These are phyloP conservation scores for Amauroascus verrucosus DNA, from an alignment of 2,329 filamentous ascomycete genomes.

Conservation along the genomic window DNA sequence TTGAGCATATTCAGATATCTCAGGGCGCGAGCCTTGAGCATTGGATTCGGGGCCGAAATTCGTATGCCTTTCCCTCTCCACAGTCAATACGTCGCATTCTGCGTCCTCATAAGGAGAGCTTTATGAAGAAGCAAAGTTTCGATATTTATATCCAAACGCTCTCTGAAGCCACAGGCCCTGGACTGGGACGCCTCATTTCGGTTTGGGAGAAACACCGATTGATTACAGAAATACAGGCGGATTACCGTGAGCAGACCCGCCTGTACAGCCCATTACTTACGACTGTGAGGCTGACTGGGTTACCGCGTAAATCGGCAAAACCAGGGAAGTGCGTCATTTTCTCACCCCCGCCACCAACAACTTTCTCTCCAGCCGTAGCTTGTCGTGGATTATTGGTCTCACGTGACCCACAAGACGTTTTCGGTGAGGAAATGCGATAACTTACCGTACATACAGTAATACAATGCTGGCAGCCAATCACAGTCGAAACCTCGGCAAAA, in stretches of 20 bases:
- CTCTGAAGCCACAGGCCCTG: neutral
- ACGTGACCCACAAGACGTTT: constrained; percentile 3
- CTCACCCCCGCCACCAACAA: neutral
- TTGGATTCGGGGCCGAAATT: too few species aligned
- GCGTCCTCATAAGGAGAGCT: neutral
- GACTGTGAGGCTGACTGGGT: constrained; percentile 3
- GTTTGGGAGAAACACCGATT: neutral
- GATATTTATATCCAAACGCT: neutral
- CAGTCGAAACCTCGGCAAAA: neutral
- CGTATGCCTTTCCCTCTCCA: neutral
- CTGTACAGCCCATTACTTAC: neutral
- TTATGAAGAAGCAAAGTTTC: neutral
- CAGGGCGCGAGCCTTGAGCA: too few species aligned
- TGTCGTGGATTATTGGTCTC: neutral
- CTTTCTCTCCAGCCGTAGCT: neutral
- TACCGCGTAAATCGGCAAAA: neutral
- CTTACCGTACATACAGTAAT: constrained; percentile 5
- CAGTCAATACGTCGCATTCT: neutral
- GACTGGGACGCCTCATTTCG: neutral
- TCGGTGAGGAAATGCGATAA: neutral
- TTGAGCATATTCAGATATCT: too few species aligned
- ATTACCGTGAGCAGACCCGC: neutral
- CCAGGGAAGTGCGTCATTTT: constrained; percentile 7
- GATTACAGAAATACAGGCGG: neutral
- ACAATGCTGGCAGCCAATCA: neutral